Evolutionary conservation across 148 eudicot species (phyloP).

Genomic region (Rhododendron vialii): DNA sequence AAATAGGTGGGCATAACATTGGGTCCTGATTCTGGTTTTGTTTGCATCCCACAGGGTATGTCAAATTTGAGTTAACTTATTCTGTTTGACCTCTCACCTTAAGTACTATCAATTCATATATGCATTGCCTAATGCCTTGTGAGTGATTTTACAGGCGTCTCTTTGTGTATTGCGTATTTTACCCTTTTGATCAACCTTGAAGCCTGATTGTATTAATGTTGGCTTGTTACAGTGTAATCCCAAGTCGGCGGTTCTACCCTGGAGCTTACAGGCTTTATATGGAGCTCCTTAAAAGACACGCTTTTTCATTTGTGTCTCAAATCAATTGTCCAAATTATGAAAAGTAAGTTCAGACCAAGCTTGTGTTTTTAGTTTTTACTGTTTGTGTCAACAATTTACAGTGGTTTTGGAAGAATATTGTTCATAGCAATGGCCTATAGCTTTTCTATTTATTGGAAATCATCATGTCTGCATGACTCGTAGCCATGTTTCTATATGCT

Average conservation of each 20-base stretch:
- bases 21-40: not conserved
- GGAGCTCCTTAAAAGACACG: slow-evolving; percentile 79
- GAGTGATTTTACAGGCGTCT: not conserved
- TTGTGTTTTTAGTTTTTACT: not conserved
- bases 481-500: not conserved
- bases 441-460: not conserved
- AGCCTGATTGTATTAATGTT: not conserved
- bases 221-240: slow-evolving; percentile 50
- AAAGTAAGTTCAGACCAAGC: slow-evolving; percentile 43
- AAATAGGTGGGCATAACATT: not conserved
- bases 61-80: not conserved
- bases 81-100: not conserved
- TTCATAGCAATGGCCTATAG: not conserved
- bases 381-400: not conserved
- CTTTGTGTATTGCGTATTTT: not conserved
- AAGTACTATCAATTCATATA: not conserved
- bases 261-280: slow-evolving; percentile 79
- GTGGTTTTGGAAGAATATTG: not conserved
- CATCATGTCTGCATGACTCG: not conserved
- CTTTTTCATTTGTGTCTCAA: slow-evolving; percentile 53
- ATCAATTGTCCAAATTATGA: slow-evolving; percentile 47
- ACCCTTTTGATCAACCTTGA: not conserved
- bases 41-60: not conserved
- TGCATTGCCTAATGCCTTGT: not conserved
- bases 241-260: slow-evolving; percentile 57